phyloP scores from a whole-genome alignment of 306 rosid genomes.

The Quercus gilva region DNA sequence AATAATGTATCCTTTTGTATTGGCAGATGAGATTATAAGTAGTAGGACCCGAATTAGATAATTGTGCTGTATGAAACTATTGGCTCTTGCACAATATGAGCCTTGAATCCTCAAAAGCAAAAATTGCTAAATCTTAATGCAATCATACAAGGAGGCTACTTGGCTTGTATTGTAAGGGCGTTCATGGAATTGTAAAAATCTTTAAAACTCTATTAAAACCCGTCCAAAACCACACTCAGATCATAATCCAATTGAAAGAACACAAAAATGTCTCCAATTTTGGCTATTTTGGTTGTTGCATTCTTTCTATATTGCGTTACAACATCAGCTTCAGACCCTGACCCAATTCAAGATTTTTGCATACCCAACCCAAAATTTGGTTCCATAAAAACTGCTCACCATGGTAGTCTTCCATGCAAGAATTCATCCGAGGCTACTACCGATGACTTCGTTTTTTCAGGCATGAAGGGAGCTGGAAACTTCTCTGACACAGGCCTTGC shows the following conservation, averaged over 20 bases:
- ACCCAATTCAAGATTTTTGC: conserved; percentile 92
- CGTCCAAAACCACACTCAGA: conserved; percentile 16
- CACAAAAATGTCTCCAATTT: conserved; percentile 39
- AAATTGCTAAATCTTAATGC: conserved; percentile 6
- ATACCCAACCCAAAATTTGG: conserved; percentile 54
- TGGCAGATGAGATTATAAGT: conserved; percentile 10
- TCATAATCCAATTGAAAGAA: neutral
- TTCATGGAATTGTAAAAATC: neutral
- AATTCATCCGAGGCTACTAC: conserved; percentile 61
- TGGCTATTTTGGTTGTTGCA: conserved; percentile 25
- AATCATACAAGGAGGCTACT: conserved; percentile 32
- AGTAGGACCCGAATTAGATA: conserved; percentile 33
- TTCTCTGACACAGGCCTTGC: conserved; percentile 68
- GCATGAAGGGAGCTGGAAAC: conserved; percentile 48
- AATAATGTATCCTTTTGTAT: conserved; percentile 7
- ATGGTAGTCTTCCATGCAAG: conserved; percentile 61
- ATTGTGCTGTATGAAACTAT: conserved; percentile 8
- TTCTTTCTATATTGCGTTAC: conserved; percentile 27
- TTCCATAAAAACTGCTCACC: conserved; percentile 30
- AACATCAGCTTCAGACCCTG: conserved; percentile 77
- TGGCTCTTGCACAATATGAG: conserved; percentile 19
- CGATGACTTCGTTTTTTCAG: conserved; percentile 69
- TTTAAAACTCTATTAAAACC: conserved; percentile 46
- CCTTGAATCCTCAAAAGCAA: conserved; percentile 37
- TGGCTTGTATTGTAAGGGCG: neutral